phyloP scores from a whole-genome alignment of 2,329 filamentous ascomycete species.

The Scleromitrula shiraiana region DNA sequence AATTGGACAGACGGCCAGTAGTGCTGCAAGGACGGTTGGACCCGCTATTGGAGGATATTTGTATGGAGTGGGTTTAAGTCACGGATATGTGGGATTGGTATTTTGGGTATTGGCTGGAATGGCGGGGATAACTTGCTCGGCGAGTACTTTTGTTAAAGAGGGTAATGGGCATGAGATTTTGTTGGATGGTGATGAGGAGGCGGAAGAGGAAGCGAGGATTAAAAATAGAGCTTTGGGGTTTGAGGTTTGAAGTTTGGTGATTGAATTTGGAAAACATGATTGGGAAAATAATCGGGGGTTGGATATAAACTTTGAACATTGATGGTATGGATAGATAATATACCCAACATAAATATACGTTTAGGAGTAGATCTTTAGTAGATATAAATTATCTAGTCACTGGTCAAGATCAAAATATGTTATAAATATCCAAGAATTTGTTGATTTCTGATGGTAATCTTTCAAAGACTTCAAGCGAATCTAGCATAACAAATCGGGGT shows the following conservation, averaged over 20 bases:
- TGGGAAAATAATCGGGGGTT: not conserved
- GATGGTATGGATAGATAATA: too few relatives aligned
- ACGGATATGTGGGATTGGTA: conserved; percentile 44
- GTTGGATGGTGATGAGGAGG: conserved; percentile 52
- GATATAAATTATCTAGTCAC: too few relatives aligned
- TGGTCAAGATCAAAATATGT: too few relatives aligned
- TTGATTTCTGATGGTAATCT: too few relatives aligned
- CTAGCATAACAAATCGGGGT: too few relatives aligned
- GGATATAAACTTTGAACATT: not conserved
- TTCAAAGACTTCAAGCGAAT: too few relatives aligned
- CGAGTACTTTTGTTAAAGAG: conserved; percentile 49
- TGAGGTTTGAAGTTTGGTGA: not conserved
- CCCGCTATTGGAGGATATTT: conserved; percentile 52
- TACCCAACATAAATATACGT: too few relatives aligned
- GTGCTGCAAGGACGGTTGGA: conserved; percentile 50
- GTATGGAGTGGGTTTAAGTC: conserved; percentile 50
- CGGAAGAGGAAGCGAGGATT: conserved; percentile 25
- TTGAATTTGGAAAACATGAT: not conserved
- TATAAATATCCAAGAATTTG: too few relatives aligned
- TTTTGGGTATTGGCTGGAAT: conserved; percentile 41
- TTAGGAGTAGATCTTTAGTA: too few relatives aligned
- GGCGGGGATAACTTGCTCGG: conserved; percentile 40
- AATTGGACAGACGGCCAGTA: conserved; percentile 50
- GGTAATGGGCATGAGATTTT: conserved; percentile 59
- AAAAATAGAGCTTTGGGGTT: conserved; percentile 17